A percentile compares a stretch with the other conserved stretches of the same genome.
Evolutionary conservation across 768 basidiomycete genomes (phyloP).

Genomic region (Saitozyma sp.): DNA sequence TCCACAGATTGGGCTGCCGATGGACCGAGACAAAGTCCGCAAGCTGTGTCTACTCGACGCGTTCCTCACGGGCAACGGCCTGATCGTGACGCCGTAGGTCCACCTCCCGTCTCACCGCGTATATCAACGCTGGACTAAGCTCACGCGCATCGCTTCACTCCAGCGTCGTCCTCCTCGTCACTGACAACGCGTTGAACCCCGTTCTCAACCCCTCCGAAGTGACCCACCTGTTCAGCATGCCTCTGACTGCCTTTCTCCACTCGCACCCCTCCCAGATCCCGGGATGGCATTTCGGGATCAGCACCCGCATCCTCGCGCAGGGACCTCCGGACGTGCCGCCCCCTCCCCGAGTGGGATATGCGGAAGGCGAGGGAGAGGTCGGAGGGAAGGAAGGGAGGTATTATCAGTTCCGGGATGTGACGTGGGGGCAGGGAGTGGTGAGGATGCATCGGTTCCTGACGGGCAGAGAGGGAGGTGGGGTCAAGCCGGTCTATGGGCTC

Average conservation of each 20-base stretch:
- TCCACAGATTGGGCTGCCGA: conserved; percentile 75
- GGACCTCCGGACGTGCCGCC: conserved; percentile 46
- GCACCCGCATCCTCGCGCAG: conserved; percentile 15
- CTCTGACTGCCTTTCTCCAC: conserved; percentile 70
- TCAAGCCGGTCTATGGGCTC: conserved; percentile 84
- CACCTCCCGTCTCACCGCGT: neutral
- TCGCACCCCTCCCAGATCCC: conserved; percentile 58
- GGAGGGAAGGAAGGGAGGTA: conserved; percentile 31
- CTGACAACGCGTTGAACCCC: conserved; percentile 79
- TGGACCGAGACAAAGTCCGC: conserved; percentile 68
- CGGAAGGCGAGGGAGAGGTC: conserved; percentile 53
- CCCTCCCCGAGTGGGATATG: conserved; percentile 54
- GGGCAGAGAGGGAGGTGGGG: conserved; percentile 76
- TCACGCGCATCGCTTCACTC: too few species aligned
- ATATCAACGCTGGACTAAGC: neutral
- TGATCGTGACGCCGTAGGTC: conserved; percentile 80
- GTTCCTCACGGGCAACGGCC: conserved; percentile 68
- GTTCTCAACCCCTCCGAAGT: conserved; percentile 79
- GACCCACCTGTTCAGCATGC: conserved; percentile 78
- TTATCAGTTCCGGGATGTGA: conserved; percentile 58
- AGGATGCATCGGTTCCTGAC: conserved; percentile 80
- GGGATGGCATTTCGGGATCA: conserved; percentile 36
- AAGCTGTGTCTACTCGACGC: conserved; percentile 77
- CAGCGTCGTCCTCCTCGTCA: conserved; percentile 81
- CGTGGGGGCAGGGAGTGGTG: conserved; percentile 56